A percentile compares a stretch with the other conserved stretches of the same genome.
phyloP scores from a whole-genome alignment of 108 stramenopile genomes.

The Pseudonitzschia delicatissima region DNA sequence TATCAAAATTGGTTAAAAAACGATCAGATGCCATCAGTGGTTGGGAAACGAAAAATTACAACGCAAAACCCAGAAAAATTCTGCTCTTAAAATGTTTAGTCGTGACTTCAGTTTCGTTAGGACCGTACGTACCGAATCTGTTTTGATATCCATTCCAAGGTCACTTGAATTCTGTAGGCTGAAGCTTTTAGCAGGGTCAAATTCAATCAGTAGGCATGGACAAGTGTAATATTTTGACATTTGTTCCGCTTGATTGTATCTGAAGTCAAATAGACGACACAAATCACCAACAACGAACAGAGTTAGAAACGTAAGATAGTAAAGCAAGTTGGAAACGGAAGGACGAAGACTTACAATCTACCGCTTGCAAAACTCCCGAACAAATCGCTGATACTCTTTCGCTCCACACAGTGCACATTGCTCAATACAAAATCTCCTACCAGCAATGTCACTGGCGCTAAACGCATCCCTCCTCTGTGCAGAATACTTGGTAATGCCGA shows the following conservation, averaged over 20 bases:
- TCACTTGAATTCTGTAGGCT: constrained; percentile 79
- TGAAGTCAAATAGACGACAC: background rate
- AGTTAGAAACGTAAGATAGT: background rate
- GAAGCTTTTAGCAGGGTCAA: constrained; percentile 90
- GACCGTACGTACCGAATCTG: constrained; percentile 45
- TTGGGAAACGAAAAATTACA: too few relatives aligned
- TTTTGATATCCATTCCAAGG: constrained; percentile 79
- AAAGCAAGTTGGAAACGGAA: background rate
- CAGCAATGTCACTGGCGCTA: constrained; percentile 88
- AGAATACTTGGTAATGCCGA: constrained; percentile 93
- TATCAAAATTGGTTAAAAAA: too few relatives aligned
- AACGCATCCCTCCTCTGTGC: constrained; percentile 87
- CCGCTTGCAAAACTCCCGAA: constrained; percentile 92
- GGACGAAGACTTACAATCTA: constrained; percentile 57
- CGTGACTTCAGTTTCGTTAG: too few relatives aligned
- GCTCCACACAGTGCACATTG: constrained; percentile 94
- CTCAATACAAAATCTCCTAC: constrained; percentile 97
- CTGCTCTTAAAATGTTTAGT: too few relatives aligned
- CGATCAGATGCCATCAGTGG: too few relatives aligned
- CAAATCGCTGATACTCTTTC: constrained; percentile 94
- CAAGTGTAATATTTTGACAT: constrained; percentile 92
- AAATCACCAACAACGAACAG: background rate
- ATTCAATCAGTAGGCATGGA: constrained; percentile 92
- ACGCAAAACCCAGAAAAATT: too few relatives aligned
- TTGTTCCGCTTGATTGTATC: constrained; percentile 79